These are phyloP conservation scores for Homolaphlyctis polyrhiza DNA, from an alignment of 371 early-diverging fungal genomes.

Conservation along the genomic window DNA sequence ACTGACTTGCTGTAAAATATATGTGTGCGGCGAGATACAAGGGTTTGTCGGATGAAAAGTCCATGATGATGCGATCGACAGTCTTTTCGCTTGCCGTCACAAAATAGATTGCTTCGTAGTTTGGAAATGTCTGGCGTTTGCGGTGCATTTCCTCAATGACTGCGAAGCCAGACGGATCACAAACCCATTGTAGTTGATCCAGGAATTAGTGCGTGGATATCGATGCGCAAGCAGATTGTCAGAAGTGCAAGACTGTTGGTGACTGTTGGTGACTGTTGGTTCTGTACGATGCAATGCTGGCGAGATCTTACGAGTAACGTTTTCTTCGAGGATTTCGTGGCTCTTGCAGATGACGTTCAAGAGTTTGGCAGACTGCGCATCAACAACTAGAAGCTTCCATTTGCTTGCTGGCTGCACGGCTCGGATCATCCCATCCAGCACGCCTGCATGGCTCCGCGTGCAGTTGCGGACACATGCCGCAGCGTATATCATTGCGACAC, in stretches of 20 bases:
- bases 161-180: slow-evolving; percentile 9
- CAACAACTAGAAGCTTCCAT: slow-evolving; percentile 89
- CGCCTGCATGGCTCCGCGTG: slow-evolving; percentile 21
- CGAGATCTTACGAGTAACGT: slow-evolving; percentile 86
- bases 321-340: slow-evolving; percentile 90
- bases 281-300: background rate
- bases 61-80: slow-evolving; percentile 72
- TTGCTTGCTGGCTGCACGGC: slow-evolving; percentile 44
- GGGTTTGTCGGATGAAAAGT: slow-evolving; percentile 53
- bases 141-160: slow-evolving; percentile 78
- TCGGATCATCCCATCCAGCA: slow-evolving; percentile 50
- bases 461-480: background rate
- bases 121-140: slow-evolving; percentile 79
- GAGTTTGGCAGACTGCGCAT: slow-evolving; percentile 75
- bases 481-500: background rate
- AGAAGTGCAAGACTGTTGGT: background rate
- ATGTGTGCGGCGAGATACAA: slow-evolving; percentile 43
- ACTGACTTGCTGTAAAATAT: slow-evolving; percentile 35
- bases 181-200: too few relatives aligned
- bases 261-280: background rate
- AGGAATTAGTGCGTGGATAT: too few relatives aligned
- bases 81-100: slow-evolving; percentile 78
- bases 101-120: slow-evolving; percentile 89
- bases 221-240: too few relatives aligned
- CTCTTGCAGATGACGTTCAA: slow-evolving; percentile 84